These are phyloP conservation scores for Noccaea caerulescens DNA, from an alignment of 345 rosid genomes.

Conservation along the genomic window DNA sequence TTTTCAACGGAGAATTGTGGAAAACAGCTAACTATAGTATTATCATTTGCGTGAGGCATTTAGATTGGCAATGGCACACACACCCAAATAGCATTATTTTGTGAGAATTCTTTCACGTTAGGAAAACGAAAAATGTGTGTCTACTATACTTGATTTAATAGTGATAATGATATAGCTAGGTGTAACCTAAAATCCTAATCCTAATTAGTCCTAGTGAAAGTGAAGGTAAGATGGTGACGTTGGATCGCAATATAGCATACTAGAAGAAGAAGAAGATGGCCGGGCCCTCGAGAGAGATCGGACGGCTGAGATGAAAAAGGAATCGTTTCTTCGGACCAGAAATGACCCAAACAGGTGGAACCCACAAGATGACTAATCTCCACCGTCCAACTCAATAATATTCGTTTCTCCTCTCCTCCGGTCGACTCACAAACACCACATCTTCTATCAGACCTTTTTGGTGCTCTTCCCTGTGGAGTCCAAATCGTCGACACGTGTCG, in stretches of 20 bases:
- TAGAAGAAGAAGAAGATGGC: constrained; percentile 28
- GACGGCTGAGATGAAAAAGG: constrained; percentile 29
- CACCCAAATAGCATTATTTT: constrained; percentile 32
- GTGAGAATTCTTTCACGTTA: neutral
- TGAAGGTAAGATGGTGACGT: constrained; percentile 28
- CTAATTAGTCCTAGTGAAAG: neutral
- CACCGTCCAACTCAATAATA: constrained; percentile 42
- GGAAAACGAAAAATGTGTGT: constrained; percentile 22
- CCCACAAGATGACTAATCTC: constrained; percentile 29
- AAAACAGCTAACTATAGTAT: constrained; percentile 21
- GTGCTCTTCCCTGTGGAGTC: neutral
- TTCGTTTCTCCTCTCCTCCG: constrained; percentile 14
- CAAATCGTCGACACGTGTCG: constrained; percentile 21
- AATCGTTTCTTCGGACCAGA: constrained; percentile 7
- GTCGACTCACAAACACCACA: neutral
- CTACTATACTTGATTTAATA: no score
- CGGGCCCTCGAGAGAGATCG: constrained; percentile 17
- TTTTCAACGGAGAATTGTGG: constrained; percentile 1
- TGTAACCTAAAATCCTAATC: constrained; percentile 11
- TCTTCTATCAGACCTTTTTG: neutral
- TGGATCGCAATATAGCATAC: constrained; percentile 31
- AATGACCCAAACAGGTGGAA: constrained; percentile 35
- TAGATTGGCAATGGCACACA: neutral
- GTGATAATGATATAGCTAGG: neutral
- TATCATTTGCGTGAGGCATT: constrained; percentile 22